Base-by-base conservation (phyloP, 179 eudicot genomes). In the Gypsophila paniculata region DNA sequence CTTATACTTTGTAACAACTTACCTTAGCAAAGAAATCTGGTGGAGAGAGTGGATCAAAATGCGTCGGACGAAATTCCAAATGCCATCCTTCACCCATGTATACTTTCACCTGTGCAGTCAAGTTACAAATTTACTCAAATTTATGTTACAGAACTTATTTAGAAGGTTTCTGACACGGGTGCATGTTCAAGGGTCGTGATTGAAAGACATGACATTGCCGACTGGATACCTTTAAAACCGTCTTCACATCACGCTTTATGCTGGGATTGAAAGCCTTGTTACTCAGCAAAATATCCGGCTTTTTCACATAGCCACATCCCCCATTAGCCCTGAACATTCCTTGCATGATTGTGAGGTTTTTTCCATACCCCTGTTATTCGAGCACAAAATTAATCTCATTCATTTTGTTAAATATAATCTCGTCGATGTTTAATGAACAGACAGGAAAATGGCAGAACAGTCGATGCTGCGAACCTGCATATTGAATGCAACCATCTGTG, bases 401-500 rank as follows among this genome's bases (percentile, higher is more conserved):
- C 34, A 19, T 8, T 0, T 14, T 9, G 2, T 8, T 68, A 32
- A 36, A 7, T 13, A 14, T 51, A 9, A 12, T 18, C 17, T 52
- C 10, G 52, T 32, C 19, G 17, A 18, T 5, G 69, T 19, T 22
- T 3, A 4, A 64, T 36, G 4, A 10, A 39, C 46, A 19, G 29
- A 63, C 17, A 36, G 53, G 9, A 26, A 39, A 25, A 8, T 5
- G 22, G 21, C 25, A 7, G 23, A 19, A 10, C 32, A 68, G 4
- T 26, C 12, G 53, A 11, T 34, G 54, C 49, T 66, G 44, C 61
- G 38, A 64, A 91, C 98, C 97, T 93, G 98, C 91, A 93, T 91
- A 74, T 93, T 93, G 58, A 86, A 84, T 58, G 98, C 98, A 61
- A 88, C 90, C 98, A 93, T 93, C 68, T 93, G 98, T 32, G 90